Evolutionary conservation across 2,329 filamentous ascomycete species (phyloP).

Genomic region (Samsoniella hepiali): DNA sequence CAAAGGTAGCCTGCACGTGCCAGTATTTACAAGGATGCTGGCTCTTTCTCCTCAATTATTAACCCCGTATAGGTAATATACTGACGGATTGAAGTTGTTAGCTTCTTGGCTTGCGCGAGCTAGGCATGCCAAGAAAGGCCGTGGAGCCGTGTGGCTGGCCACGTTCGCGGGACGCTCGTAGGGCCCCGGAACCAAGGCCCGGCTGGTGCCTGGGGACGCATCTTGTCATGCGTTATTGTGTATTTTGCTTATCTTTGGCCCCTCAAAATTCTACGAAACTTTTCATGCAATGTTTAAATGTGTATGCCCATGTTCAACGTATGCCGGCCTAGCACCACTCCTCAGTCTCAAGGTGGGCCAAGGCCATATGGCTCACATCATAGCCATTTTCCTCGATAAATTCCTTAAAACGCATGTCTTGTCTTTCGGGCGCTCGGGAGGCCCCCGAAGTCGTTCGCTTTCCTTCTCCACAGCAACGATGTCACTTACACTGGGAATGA

Average conservation of each 20-base stretch:
- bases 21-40: not conserved
- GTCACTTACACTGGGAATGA: not conserved
- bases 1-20: not conserved
- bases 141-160: not conserved
- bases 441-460: not conserved
- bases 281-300: slow-evolving; percentile 45
- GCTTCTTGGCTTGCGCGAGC: slow-evolving; percentile 9
- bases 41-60: not conserved
- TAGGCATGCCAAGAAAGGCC: slow-evolving; percentile 2
- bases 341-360: not conserved
- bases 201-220: no score
- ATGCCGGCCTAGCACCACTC: slow-evolving; percentile 18
- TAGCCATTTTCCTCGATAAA: slow-evolving; percentile 24
- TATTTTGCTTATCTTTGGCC: slow-evolving; percentile 35
- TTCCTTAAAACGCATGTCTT: slow-evolving; percentile 22
- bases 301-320: no score
- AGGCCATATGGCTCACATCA: slow-evolving; percentile 23
- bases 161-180: not conserved
- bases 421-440: no score
- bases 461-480: no score
- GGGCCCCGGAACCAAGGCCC: no score
- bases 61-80: not conserved
- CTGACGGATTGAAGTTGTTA: not conserved
- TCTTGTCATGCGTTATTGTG: no score
- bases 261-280: slow-evolving; percentile 51